Percentiles rank a stretch among this genome's conserved stretches.
Evolutionary conservation across 2,329 filamentous ascomycete genomes (phyloP).

Genomic region (Nothopassalora personata): DNA sequence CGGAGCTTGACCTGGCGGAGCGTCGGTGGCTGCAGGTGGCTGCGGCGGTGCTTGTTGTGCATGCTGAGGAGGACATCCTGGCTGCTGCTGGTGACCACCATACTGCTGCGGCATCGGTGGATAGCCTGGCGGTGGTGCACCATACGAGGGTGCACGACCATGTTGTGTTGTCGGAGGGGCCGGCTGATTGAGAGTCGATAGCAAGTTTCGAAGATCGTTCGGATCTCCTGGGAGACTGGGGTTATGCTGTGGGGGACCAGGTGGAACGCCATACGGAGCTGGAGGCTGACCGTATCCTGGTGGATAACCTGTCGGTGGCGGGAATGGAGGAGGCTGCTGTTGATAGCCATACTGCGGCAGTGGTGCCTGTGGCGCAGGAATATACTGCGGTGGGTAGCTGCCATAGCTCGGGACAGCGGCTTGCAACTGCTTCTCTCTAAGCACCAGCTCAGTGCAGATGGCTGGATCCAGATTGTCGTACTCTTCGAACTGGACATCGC

Average conservation of each 20-base stretch:
- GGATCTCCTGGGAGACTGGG: slow-evolving; percentile 63
- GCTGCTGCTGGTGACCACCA: slow-evolving; percentile 9
- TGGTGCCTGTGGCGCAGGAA: neutral
- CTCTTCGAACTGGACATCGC: slow-evolving; percentile 77
- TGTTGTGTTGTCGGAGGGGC: slow-evolving; percentile 15
- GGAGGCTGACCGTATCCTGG: slow-evolving; percentile 24
- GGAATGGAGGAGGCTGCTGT: slow-evolving; percentile 22
- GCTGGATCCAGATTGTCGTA: slow-evolving; percentile 76
- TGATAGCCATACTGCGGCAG: slow-evolving; percentile 26
- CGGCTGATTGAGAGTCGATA: slow-evolving; percentile 52
- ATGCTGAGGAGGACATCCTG: slow-evolving; percentile 27
- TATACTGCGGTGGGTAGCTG: slow-evolving; percentile 8
- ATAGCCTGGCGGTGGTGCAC: slow-evolving; percentile 11
- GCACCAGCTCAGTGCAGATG: slow-evolving; percentile 74
- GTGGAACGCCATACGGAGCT: slow-evolving; percentile 30
- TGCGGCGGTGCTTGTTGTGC: slow-evolving; percentile 26
- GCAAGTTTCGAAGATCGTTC: slow-evolving; percentile 63
- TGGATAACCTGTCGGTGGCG: slow-evolving; percentile 16
- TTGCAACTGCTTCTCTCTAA: slow-evolving; percentile 58
- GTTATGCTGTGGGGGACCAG: slow-evolving; percentile 28
- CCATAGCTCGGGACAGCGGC: slow-evolving; percentile 5
- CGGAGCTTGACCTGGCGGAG: slow-evolving; percentile 21
- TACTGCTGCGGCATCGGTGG: slow-evolving; percentile 9
- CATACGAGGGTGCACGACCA: slow-evolving; percentile 8
- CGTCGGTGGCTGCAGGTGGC: neutral